Evolutionary conservation across 78 protist species (phyloP).

Genomic region (Isochrysis galbana): DNA sequence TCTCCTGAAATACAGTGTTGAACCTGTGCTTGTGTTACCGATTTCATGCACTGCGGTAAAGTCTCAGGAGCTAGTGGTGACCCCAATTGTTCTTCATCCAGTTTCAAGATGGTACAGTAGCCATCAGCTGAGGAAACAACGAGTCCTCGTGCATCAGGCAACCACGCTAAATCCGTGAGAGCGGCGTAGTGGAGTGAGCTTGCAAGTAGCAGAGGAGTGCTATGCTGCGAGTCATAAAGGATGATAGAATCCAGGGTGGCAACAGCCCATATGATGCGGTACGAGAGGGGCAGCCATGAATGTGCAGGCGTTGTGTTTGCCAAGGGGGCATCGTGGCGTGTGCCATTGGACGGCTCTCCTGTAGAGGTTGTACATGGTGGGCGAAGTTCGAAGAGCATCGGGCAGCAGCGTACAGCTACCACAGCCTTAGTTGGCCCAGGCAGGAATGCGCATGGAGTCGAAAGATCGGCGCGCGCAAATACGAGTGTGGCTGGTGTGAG

Average conservation of each 20-base stretch:
- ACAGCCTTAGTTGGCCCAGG: background rate
- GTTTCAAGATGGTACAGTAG: too few relatives aligned
- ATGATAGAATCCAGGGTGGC: conserved; percentile 34
- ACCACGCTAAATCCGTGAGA: too few relatives aligned
- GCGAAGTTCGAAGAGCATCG: background rate
- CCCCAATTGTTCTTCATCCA: too few relatives aligned
- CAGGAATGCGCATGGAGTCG: conserved; percentile 18
- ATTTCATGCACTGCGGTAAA: too few relatives aligned
- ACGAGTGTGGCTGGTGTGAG: background rate
- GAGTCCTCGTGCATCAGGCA: too few relatives aligned
- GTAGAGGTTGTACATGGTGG: too few relatives aligned
- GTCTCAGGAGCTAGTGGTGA: too few relatives aligned
- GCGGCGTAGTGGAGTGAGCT: too few relatives aligned
- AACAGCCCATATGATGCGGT: conserved; percentile 59
- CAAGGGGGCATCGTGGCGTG: background rate
- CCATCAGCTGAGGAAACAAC: too few relatives aligned
- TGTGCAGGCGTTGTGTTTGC: background rate
- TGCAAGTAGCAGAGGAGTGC: background rate
- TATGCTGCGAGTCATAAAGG: conserved; percentile 44
- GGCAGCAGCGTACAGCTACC: conserved; percentile 29
- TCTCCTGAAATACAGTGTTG: too few relatives aligned
- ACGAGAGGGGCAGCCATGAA: conserved; percentile 21
- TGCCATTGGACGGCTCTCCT: too few relatives aligned
- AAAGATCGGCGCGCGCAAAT: background rate
- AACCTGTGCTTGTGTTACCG: too few relatives aligned